phyloP scores from a whole-genome alignment of 75 land plant species.

The Azolla pinnata region DNA sequence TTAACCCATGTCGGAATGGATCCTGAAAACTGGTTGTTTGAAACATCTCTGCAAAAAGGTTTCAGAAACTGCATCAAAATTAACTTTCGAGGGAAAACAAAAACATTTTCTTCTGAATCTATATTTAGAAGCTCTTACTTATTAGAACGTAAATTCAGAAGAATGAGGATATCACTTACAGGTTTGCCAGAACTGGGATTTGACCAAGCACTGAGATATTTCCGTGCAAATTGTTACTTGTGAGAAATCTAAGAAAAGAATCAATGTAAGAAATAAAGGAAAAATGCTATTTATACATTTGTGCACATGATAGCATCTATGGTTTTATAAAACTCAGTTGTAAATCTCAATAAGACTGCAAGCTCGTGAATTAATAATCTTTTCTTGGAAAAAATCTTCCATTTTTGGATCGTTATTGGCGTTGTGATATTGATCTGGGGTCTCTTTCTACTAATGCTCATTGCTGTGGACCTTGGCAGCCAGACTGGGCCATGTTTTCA shows the following conservation, averaged over 20 bases:
- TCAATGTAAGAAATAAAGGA: slow-evolving; percentile 3
- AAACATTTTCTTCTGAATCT: not conserved
- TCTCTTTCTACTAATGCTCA: no score
- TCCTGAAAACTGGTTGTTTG: slow-evolving; percentile 7
- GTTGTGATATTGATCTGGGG: no score
- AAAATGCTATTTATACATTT: not conserved
- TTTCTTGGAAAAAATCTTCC: no score
- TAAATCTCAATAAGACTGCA: no score
- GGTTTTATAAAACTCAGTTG: no score
- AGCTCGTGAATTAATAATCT: no score
- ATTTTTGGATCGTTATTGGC: no score
- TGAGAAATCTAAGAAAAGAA: not conserved
- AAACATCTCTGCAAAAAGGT: slow-evolving; percentile 7
- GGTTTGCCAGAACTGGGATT: not conserved
- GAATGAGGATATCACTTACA: slow-evolving; percentile 3
- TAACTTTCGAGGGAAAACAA: not conserved
- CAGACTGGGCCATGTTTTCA: no score
- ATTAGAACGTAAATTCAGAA: no score
- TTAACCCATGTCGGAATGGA: slow-evolving; percentile 3
- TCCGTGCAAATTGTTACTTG: slow-evolving; percentile 8
- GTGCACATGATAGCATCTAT: no score
- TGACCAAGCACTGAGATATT: not conserved
- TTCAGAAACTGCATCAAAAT: not conserved
- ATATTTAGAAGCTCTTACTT: no score
- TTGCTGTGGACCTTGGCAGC: no score